Evolutionary conservation across 2,329 filamentous ascomycete species (phyloP), one percentile per base, ranked within the genome.

Genomic region (Aspergillus oerlinghausenensis): DNA sequence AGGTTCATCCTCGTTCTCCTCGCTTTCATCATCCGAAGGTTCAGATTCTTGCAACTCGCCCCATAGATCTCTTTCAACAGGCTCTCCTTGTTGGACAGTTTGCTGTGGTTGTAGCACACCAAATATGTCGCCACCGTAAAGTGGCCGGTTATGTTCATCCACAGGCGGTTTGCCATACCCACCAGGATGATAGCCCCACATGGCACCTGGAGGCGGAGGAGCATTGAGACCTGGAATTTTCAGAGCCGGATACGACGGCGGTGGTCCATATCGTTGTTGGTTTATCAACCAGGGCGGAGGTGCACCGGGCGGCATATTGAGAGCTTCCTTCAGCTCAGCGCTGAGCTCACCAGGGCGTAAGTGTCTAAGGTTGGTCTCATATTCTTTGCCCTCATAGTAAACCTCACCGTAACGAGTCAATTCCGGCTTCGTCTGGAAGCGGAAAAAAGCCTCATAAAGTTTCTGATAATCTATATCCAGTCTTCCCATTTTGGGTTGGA

Each of bases 301-400:
- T 26, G 92, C 92, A 51, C 91, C 92, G 14, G 91, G 90, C 23
- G 92, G 90, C 79, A 99, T 97, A 66, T 91, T 94, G 1, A 99
- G 83, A 4, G 94, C 93, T 70, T 97, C 93, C 69, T 90, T 93
- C 43, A 97, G 82, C 65, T 90, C 87, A 55, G 97, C 91, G 65
- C 88, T 94, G 50, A 97, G 75, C 66, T 97, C 92, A 38, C 94
- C 94, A 1, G 94, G 90, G 62, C 92, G 87, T 58, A 97, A 84
- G 75, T 97, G 90, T 65, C 90, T 88, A 61, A 96, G 83, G 71
- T 97, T 96, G 0, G 94, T 96, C 75, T 99, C 94, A 70, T 90
- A 94, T 72, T 99, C 94, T 74, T 99, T 99, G 70, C 94, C 94
- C 75, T 99, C 94, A 73, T 97, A 97, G 75, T 99, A 99, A n/a